Evolutionary conservation across 2,329 filamentous ascomycete species (phyloP).

Genomic region (Trichoderma koningiopsis): DNA sequence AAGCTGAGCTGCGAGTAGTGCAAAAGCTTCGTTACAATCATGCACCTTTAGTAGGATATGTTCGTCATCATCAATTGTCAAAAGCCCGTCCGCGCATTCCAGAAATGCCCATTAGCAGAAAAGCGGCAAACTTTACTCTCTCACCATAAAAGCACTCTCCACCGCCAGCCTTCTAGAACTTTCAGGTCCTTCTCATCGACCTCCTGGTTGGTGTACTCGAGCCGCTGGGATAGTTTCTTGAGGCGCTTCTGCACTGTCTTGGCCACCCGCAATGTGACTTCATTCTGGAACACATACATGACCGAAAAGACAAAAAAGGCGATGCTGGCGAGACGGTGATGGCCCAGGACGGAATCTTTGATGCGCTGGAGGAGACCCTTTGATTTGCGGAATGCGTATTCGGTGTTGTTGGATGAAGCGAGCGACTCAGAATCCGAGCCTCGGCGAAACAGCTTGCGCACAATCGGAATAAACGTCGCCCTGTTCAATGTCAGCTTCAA

Average conservation of each 20-base stretch:
- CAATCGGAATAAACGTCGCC: slow-evolving; percentile 54
- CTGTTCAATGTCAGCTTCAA: slow-evolving; percentile 36
- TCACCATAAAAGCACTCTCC: slow-evolving; percentile 53
- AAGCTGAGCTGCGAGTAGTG: slow-evolving; percentile 15
- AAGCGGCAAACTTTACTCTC: neutral
- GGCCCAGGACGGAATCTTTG: slow-evolving; percentile 47
- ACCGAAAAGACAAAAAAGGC: slow-evolving; percentile 59
- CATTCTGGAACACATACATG: slow-evolving; percentile 61
- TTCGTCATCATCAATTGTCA: slow-evolving; percentile 15
- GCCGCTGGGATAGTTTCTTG: slow-evolving; percentile 49
- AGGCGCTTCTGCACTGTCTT: slow-evolving; percentile 54
- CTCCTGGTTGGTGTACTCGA: slow-evolving; percentile 51
- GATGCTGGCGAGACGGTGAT: slow-evolving; percentile 49
- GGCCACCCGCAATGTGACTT: slow-evolving; percentile 58
- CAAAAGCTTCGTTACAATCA: slow-evolving; percentile 37
- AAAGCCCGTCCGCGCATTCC: neutral
- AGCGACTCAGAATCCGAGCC: slow-evolving; percentile 42
- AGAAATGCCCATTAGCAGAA: slow-evolving; percentile 11
- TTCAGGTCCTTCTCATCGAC: slow-evolving; percentile 53
- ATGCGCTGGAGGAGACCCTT: slow-evolving; percentile 54
- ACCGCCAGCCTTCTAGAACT: slow-evolving; percentile 57
- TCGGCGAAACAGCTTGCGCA: slow-evolving; percentile 55
- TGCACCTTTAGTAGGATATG: slow-evolving; percentile 36
- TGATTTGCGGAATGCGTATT: slow-evolving; percentile 58
- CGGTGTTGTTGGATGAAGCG: slow-evolving; percentile 52